These are phyloP conservation scores for Begonia loranthoides DNA, from an alignment of 306 rosid species.

Conservation along the genomic window DNA sequence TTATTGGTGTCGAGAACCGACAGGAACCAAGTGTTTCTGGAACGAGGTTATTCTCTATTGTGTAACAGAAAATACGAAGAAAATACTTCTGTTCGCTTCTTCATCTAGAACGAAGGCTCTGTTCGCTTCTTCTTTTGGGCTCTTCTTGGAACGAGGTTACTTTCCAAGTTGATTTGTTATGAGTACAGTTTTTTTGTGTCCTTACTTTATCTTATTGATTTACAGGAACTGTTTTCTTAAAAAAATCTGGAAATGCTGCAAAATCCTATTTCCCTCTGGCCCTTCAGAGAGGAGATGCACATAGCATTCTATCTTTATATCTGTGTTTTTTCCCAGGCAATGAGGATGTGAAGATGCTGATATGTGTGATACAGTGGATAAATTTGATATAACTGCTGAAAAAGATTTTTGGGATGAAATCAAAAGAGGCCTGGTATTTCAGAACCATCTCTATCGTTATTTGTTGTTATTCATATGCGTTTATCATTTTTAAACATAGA, in stretches of 20 bases:
- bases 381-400: slow-evolving; percentile 54
- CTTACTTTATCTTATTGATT: slow-evolving; percentile 22
- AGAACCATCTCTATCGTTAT: slow-evolving; percentile 13
- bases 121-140: too few species aligned
- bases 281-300: slow-evolving; percentile 77
- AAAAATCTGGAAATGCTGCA: slow-evolving; percentile 79
- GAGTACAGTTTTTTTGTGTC: too few species aligned
- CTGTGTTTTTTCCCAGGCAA: too few species aligned
- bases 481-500: slow-evolving; percentile 13
- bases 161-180: too few species aligned
- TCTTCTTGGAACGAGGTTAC: too few species aligned
- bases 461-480: slow-evolving; percentile 11
- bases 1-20: too few species aligned
- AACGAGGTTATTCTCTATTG: too few species aligned
- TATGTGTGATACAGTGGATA: slow-evolving; percentile 15
- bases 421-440: slow-evolving; percentile 70
- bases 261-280: slow-evolving; percentile 57
- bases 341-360: slow-evolving; percentile 34
- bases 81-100: too few species aligned
- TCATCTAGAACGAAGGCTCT: too few species aligned
- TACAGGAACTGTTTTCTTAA: slow-evolving; percentile 51
- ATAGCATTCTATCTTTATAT: slow-evolving; percentile 57
- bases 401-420: slow-evolving; percentile 78
- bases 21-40: too few species aligned
- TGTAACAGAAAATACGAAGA: too few species aligned